Evolutionary conservation across 106 monocot species (phyloP).

Genomic region (Allium fistulosum): DNA sequence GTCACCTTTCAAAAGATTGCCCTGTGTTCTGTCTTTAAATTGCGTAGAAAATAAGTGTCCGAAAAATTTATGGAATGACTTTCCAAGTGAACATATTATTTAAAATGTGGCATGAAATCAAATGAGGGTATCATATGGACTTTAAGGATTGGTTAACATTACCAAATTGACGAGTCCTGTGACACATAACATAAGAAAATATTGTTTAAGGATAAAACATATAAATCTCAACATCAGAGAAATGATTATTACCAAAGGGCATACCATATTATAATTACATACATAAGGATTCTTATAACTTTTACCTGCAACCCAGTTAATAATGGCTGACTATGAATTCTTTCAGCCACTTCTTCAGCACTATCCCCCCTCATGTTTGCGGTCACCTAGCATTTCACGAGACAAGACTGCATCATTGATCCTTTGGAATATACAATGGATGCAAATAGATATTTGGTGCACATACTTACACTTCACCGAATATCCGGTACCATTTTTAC

Average conservation of each 20-base stretch:
- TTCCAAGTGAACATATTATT: not conserved
- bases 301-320: conserved; percentile 86
- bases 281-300: not conserved
- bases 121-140: not conserved
- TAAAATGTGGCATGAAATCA: no score
- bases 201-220: not conserved
- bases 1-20: not conserved
- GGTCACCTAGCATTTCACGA: conserved; percentile 45
- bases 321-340: conserved; percentile 76
- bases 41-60: not conserved
- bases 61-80: not conserved
- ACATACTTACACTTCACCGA: no score
- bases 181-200: not conserved
- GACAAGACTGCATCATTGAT: not conserved
- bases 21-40: not conserved
- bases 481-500: no score
- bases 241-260: not conserved
- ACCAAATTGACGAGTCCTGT: not conserved
- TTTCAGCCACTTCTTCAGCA: conserved; percentile 85
- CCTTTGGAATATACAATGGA: no score
- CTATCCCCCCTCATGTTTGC: conserved; percentile 93
- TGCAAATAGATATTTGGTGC: no score
- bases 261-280: not conserved
- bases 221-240: not conserved
- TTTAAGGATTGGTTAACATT: not conserved